Evolutionary conservation across 2,329 filamentous ascomycete species (phyloP).

Genomic region (Sarocladium kiliense): DNA sequence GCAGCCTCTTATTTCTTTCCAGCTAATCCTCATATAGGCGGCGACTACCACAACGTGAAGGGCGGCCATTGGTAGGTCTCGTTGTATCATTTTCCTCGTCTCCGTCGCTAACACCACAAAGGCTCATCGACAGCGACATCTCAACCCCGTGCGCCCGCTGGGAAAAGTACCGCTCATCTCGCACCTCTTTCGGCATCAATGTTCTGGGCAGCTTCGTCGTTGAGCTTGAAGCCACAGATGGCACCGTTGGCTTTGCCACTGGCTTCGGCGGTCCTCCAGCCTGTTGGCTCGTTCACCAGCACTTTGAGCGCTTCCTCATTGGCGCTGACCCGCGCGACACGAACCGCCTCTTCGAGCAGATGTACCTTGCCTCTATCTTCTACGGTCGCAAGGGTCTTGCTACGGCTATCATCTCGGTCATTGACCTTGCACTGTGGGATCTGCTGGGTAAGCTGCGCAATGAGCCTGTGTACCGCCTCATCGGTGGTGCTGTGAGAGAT

Average conservation of each 20-base stretch:
- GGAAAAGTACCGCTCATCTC: constrained; percentile 79
- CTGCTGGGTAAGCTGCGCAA: constrained; percentile 84
- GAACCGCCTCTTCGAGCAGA: constrained; percentile 89
- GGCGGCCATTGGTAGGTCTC: constrained; percentile 57
- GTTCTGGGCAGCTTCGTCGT: constrained; percentile 88
- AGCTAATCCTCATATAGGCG: constrained; percentile 37
- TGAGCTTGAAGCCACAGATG: constrained; percentile 83
- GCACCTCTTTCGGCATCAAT: constrained; percentile 94
- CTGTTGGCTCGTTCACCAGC: constrained; percentile 89
- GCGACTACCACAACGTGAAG: constrained; percentile 91
- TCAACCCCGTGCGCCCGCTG: constrained; percentile 89
- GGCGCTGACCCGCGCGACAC: constrained; percentile 87
- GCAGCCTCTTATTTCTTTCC: neutral
- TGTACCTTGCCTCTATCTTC: constrained; percentile 96
- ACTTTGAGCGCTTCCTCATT: constrained; percentile 88
- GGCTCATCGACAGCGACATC: constrained; percentile 88
- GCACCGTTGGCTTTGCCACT: constrained; percentile 89
- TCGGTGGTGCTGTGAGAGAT: constrained; percentile 82
- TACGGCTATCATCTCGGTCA: constrained; percentile 87
- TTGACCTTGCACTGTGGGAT: constrained; percentile 91
- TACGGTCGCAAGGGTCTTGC: constrained; percentile 91
- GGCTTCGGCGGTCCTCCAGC: constrained; percentile 88
- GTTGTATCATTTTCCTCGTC: neutral
- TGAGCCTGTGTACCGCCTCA: constrained; percentile 91
- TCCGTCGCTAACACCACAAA: constrained; percentile 27